phyloP scores from a whole-genome alignment of 2,329 filamentous ascomycete species.

The Penicillium verrucosum region DNA sequence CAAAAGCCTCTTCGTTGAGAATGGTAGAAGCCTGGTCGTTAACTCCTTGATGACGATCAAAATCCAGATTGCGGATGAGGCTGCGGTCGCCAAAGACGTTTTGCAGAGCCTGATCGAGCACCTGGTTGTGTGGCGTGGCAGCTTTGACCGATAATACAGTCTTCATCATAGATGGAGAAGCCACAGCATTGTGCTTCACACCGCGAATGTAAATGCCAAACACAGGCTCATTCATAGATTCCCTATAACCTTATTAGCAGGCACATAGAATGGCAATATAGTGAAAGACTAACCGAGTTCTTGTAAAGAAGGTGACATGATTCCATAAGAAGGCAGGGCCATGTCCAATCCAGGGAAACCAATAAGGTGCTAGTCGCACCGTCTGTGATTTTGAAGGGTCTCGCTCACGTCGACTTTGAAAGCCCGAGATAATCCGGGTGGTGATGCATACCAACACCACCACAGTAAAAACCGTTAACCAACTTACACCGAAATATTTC shows the following conservation, averaged over 20 bases:
- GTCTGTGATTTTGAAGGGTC: slow-evolving; percentile 29
- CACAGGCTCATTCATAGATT: slow-evolving; percentile 41
- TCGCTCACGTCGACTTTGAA: slow-evolving; percentile 29
- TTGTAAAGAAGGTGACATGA: slow-evolving; percentile 45
- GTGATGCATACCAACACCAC: slow-evolving; percentile 35
- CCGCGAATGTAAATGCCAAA: slow-evolving; percentile 52
- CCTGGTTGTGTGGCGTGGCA: slow-evolving; percentile 27
- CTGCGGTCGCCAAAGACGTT: slow-evolving; percentile 46
- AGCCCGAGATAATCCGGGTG: slow-evolving; percentile 39
- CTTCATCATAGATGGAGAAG: slow-evolving; percentile 47
- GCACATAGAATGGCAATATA: background rate
- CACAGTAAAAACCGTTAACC: slow-evolving; percentile 27
- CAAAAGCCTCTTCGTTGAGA: slow-evolving; percentile 49
- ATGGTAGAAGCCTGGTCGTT: slow-evolving; percentile 37
- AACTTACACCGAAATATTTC: slow-evolving; percentile 19
- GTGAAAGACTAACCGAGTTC: slow-evolving; percentile 35
- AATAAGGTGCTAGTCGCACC: slow-evolving; percentile 56
- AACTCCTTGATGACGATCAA: slow-evolving; percentile 35
- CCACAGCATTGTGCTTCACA: slow-evolving; percentile 50
- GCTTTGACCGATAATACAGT: slow-evolving; percentile 37
- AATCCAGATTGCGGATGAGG: slow-evolving; percentile 34
- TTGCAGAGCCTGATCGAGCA: slow-evolving; percentile 37
- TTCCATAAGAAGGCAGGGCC: slow-evolving; percentile 48
- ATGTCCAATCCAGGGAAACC: slow-evolving; percentile 58
- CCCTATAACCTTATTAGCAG: slow-evolving; percentile 26